Evolutionary conservation across 208 protist species (phyloP).

Genomic region (Trypanosoma cruzi): DNA sequence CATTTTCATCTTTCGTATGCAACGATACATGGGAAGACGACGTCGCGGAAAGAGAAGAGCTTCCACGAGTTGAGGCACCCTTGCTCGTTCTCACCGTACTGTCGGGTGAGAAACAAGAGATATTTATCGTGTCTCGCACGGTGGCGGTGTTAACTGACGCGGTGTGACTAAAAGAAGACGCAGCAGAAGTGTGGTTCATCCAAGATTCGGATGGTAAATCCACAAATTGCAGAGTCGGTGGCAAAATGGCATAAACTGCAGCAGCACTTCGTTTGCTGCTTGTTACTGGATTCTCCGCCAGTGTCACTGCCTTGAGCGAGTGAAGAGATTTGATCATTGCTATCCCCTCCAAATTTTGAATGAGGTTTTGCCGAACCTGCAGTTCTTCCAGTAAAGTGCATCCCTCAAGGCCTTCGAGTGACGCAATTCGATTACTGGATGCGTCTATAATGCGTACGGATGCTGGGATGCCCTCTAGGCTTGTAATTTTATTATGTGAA

Average conservation of each 20-base stretch:
- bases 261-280: constrained; percentile 40
- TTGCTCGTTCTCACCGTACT: background rate
- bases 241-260: constrained; percentile 44
- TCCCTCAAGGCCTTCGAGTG: constrained; percentile 56
- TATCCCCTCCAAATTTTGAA: constrained; percentile 51
- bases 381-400: constrained; percentile 52
- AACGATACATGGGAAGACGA: background rate
- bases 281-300: constrained; percentile 69
- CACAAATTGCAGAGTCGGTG: constrained; percentile 30
- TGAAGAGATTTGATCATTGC: constrained; percentile 36
- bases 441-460: constrained; percentile 57
- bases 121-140: constrained; percentile 1
- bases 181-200: background rate
- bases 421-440: constrained; percentile 54
- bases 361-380: constrained; percentile 56
- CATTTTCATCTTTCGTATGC: background rate
- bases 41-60: background rate
- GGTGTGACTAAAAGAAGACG: background rate
- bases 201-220: constrained; percentile 35
- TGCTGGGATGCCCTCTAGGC: constrained; percentile 54
- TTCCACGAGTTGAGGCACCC: background rate
- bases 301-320: constrained; percentile 32
- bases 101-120: constrained; percentile 8
- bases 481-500: constrained; percentile 70
- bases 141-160: constrained; percentile 3